Evolutionary conservation across 2,329 filamentous ascomycete species (phyloP).

Genomic region (Xylariaceae sp.): DNA sequence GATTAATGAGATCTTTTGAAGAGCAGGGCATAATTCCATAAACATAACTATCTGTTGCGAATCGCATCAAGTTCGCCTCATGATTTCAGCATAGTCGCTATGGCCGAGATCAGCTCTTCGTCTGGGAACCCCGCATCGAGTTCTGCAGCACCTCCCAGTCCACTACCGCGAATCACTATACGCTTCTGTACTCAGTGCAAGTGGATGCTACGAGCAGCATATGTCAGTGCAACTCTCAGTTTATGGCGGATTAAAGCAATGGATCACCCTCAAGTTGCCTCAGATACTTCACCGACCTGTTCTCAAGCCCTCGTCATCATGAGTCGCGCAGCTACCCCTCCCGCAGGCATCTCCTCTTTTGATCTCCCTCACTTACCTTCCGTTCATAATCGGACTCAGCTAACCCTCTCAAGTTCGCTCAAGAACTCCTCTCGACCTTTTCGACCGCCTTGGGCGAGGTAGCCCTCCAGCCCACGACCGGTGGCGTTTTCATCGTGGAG

Average conservation of each 20-base stretch:
- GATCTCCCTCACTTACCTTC: too few relatives aligned
- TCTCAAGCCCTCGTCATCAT: too few relatives aligned
- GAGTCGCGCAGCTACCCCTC: too few relatives aligned
- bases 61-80: too few relatives aligned
- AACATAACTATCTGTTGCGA: too few relatives aligned
- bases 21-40: too few relatives aligned
- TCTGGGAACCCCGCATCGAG: slow-evolving; percentile 12
- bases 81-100: too few relatives aligned
- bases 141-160: slow-evolving; percentile 20
- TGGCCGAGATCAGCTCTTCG: slow-evolving; percentile 15
- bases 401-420: slow-evolving; percentile 64
- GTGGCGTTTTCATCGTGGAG: slow-evolving; percentile 76
- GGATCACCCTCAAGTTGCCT: too few relatives aligned
- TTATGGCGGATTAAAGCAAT: too few relatives aligned
- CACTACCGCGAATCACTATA: slow-evolving; percentile 75
- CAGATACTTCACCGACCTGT: too few relatives aligned
- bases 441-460: slow-evolving; percentile 79
- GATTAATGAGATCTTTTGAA: too few relatives aligned
- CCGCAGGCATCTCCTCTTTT: too few relatives aligned
- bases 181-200: slow-evolving; percentile 91
- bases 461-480: slow-evolving; percentile 77
- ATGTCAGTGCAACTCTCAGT: slow-evolving; percentile 55
- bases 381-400: slow-evolving; percentile 8
- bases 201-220: slow-evolving; percentile 84
- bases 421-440: slow-evolving; percentile 95